A percentile compares a stretch with the other conserved stretches of the same genome.
These are phyloP conservation scores for Trichoderma arundinaceum DNA, from an alignment of 2,329 filamentous ascomycete genomes.

Conservation along the genomic window DNA sequence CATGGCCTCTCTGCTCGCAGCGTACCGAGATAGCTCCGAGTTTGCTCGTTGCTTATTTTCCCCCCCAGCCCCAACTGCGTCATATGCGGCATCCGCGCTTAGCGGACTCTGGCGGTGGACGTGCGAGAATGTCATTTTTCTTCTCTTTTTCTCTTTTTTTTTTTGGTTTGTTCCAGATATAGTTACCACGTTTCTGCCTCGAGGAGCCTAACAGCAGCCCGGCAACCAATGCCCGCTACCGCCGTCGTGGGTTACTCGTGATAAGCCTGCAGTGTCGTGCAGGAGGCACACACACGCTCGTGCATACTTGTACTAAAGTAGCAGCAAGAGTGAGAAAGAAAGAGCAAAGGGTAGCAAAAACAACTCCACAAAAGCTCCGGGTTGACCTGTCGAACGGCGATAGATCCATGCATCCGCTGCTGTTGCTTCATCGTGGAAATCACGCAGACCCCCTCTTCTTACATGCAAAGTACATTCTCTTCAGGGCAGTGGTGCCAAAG, in stretches of 20 bases:
- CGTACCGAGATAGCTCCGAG: slow-evolving; percentile 3
- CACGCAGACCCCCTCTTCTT: slow-evolving; percentile 19
- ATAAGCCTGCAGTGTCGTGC: slow-evolving; percentile 23
- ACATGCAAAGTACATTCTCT: slow-evolving; percentile 1
- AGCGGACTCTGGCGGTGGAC: neutral
- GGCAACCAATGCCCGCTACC: neutral
- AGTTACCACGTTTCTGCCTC: slow-evolving; percentile 2
- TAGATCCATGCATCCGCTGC: slow-evolving; percentile 15
- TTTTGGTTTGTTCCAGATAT: no score
- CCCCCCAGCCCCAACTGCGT: neutral
- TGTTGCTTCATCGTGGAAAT: slow-evolving; percentile 22
- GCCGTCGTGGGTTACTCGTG: neutral
- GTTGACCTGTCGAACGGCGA: slow-evolving; percentile 4
- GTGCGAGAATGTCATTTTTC: neutral
- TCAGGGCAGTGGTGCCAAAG: neutral
- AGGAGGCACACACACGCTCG: neutral
- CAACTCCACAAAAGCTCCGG: slow-evolving; percentile 13
- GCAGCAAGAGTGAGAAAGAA: neutral
- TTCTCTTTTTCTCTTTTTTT: neutral
- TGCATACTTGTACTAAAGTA: neutral
- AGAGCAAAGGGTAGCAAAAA: neutral
- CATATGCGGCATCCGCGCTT: slow-evolving; percentile 16
- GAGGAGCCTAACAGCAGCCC: neutral
- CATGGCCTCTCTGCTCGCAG: neutral
- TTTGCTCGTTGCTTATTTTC: no score